Conservation (phyloP, 1,284 basidiomycete species). For the Cutaneotrichosporon mucoides region DNA sequence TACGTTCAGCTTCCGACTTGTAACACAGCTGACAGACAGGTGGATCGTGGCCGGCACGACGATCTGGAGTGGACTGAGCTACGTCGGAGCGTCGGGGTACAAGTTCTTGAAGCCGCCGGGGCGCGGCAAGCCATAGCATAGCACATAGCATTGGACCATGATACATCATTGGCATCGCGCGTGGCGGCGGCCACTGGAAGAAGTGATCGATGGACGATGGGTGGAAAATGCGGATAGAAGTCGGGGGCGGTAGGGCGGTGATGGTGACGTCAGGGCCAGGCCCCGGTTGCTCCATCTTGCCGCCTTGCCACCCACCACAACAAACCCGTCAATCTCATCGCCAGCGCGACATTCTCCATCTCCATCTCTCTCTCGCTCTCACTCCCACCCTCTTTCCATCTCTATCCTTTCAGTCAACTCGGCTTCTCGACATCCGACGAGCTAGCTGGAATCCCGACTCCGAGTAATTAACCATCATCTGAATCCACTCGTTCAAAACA, state of each 20-base stretch:
- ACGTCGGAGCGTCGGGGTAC: slow-evolving; percentile 70
- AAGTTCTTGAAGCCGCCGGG: slow-evolving; percentile 50
- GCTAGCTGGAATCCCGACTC: too few species aligned
- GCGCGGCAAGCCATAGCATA: slow-evolving; percentile 4
- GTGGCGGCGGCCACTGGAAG: too few species aligned
- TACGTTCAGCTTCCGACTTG: slow-evolving; percentile 45
- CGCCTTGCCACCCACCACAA: background rate
- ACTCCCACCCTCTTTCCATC: slow-evolving; percentile 1
- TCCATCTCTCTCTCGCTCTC: background rate
- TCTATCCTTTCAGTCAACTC: background rate
- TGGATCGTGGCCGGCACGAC: slow-evolving; percentile 84
- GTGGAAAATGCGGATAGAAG: too few species aligned
- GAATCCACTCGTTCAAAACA: background rate
- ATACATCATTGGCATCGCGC: background rate
- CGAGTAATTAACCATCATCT: too few species aligned
- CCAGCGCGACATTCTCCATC: background rate
- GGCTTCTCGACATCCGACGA: background rate
- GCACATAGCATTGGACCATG: slow-evolving; percentile 1
- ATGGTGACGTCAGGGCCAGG: too few species aligned
- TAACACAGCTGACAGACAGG: slow-evolving; percentile 51
- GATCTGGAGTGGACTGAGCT: slow-evolving; percentile 85
- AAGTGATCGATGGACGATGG: too few species aligned
- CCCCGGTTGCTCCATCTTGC: too few species aligned
- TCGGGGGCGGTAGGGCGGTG: too few species aligned
- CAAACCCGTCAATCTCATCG: background rate